phyloP scores from a whole-genome alignment of 2,329 filamentous ascomycete species.

The Colletotrichum cuscutae region DNA sequence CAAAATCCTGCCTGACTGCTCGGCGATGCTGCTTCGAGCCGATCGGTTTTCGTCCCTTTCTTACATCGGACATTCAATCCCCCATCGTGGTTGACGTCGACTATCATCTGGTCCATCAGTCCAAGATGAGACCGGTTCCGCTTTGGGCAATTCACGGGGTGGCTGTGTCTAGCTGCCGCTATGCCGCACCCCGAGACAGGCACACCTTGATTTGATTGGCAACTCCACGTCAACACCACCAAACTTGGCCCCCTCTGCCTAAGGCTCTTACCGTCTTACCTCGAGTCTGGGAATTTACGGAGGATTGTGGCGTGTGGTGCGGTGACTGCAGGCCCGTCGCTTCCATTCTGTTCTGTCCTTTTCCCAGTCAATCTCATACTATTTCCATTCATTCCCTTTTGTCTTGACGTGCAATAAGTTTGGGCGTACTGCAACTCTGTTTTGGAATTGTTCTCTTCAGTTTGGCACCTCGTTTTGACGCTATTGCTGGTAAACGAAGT shows the following conservation, averaged over 20 bases:
- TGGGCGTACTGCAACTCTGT: not conserved
- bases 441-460: not conserved
- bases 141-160: conserved; percentile 22
- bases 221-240: not conserved
- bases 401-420: not conserved
- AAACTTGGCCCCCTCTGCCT: conserved; percentile 6
- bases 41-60: not conserved
- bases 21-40: not conserved
- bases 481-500: not conserved
- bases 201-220: not conserved
- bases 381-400: not conserved
- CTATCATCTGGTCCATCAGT: conserved; percentile 13
- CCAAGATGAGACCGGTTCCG: conserved; percentile 12
- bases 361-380: not conserved
- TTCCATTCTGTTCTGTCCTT: not conserved
- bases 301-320: not conserved
- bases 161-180: conserved; percentile 8
- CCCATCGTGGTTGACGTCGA: not conserved
- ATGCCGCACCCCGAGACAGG: conserved; percentile 14
- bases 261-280: conserved; percentile 1
- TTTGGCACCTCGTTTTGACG: not conserved
- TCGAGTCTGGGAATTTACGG: not conserved
- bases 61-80: not conserved
- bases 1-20: not conserved
- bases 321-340: not conserved